phyloP scores from a whole-genome alignment of 2,329 filamentous ascomycete genomes.

The Fusarium circinatum region DNA sequence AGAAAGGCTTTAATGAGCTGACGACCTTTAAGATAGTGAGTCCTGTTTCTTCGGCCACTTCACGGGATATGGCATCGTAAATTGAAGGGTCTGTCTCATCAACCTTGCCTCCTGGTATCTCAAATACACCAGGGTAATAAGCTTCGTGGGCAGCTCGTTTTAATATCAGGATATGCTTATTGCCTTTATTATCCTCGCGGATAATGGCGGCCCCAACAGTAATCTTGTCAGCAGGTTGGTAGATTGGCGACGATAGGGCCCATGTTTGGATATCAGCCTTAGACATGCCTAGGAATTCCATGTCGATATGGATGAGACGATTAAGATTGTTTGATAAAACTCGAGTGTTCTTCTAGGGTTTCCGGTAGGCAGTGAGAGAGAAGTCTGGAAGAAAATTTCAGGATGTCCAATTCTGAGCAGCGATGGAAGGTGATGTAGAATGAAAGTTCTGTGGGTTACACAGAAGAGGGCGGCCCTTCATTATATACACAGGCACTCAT shows the following conservation, averaged over 20 bases:
- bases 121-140: background rate
- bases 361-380: background rate
- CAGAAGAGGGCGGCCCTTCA: background rate
- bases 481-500: background rate
- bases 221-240: background rate
- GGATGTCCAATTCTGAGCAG: background rate
- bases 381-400: background rate
- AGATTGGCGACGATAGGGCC: background rate
- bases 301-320: background rate
- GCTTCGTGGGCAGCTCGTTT: background rate
- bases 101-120: background rate
- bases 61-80: background rate
- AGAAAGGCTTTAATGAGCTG: background rate
- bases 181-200: background rate
- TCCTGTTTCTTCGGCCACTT: background rate
- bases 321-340: background rate
- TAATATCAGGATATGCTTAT: background rate
- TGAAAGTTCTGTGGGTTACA: background rate
- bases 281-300: background rate
- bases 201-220: background rate
- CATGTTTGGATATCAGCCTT: background rate
- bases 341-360: background rate
- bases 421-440: background rate
- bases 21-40: background rate
- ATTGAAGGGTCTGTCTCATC: background rate